Conservation (phyloP, 1,139 yeast species). For the Suhomyces panamericanus region DNA sequence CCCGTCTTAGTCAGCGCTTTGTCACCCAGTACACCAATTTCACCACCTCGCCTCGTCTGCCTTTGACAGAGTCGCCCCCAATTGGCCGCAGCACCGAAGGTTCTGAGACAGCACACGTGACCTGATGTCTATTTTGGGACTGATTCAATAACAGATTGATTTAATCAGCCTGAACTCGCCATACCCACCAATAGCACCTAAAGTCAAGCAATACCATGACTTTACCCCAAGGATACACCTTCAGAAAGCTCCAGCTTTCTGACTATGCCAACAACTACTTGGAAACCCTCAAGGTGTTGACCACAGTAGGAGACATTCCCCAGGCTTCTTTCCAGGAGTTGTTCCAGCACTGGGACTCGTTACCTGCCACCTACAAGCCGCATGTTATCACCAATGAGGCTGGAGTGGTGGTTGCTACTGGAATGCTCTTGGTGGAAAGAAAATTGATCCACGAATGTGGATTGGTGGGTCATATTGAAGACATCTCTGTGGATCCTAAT, state of each 20-base stretch:
- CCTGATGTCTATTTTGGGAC: constrained; percentile 5
- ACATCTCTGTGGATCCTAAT: constrained; percentile 72
- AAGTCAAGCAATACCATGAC: constrained; percentile 16
- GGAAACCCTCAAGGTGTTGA: constrained; percentile 53
- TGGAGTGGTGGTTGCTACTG: constrained; percentile 50
- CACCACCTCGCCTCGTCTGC: not conserved
- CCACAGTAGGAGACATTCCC: constrained; percentile 63
- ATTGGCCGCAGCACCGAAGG: not conserved
- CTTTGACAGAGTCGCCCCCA: too few relatives aligned
- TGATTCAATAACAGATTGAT: not conserved
- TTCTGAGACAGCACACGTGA: not conserved
- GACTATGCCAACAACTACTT: constrained; percentile 54
- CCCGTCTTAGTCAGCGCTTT: too few relatives aligned
- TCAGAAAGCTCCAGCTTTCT: constrained; percentile 45
- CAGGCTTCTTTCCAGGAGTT: constrained; percentile 41
- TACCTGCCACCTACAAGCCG: constrained; percentile 52
- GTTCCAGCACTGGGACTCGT: constrained; percentile 49
- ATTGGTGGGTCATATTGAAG: constrained; percentile 91
- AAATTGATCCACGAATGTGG: constrained; percentile 80
- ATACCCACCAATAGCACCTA: too few relatives aligned
- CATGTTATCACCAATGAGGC: constrained; percentile 55
- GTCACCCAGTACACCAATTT: too few relatives aligned
- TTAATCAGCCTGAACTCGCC: not conserved
- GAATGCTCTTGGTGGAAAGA: constrained; percentile 54
- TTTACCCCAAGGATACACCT: constrained; percentile 53